phyloP scores from a whole-genome alignment of 2,329 filamentous ascomycete genomes.

The Curvularia verruculosa region DNA sequence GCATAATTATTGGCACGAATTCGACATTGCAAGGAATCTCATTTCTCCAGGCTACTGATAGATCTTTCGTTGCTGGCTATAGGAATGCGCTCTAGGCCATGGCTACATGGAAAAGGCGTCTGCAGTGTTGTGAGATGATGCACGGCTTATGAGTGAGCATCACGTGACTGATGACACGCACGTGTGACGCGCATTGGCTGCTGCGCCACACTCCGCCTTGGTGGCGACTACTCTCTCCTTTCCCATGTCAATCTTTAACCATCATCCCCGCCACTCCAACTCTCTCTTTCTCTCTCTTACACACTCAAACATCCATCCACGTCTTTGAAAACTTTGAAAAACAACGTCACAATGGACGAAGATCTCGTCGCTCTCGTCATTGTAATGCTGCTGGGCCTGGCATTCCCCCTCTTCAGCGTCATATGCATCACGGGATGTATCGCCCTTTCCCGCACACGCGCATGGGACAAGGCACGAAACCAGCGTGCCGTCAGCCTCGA shows the following conservation, averaged over 20 bases:
- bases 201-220: constrained; percentile 13
- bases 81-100: neutral
- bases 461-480: constrained; percentile 40
- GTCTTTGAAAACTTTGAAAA: neutral
- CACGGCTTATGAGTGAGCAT: neutral
- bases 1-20: no score
- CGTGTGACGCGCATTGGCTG: neutral
- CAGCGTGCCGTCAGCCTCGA: constrained; percentile 33
- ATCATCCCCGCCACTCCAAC: neutral
- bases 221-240: constrained; percentile 10
- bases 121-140: neutral
- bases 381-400: constrained; percentile 34
- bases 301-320: neutral
- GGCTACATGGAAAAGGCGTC: neutral
- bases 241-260: neutral
- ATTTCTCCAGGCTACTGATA: no score
- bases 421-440: constrained; percentile 31
- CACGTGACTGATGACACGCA: neutral
- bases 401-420: constrained; percentile 32
- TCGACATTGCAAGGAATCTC: no score
- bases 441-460: constrained; percentile 41
- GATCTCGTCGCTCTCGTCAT: constrained; percentile 34
- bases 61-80: neutral
- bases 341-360: constrained; percentile 32
- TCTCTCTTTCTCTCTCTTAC: neutral